Evolutionary conservation across 257 asterid species (phyloP), one percentile per base, ranked within the genome.

Genomic region (Scutellaria baicalensis): DNA sequence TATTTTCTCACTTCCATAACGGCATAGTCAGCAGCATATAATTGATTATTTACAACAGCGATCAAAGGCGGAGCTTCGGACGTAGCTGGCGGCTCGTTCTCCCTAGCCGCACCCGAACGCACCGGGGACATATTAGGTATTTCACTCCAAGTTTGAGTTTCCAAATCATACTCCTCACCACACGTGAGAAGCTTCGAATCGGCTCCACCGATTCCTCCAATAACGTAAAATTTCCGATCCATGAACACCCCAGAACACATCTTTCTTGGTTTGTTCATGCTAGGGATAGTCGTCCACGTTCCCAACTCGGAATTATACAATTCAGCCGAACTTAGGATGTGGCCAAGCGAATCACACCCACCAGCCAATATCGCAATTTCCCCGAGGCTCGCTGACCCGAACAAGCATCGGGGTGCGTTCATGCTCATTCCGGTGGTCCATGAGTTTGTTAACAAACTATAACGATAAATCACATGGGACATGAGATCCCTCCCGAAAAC

Each of bases 221-320:
- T 66, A 0, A 91, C 96, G 4, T 85, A 89, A 68, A 87, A 91
- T 8, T 86, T 88, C 16, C 85, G 79, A 1, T 91, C 88, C 88
- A 91, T 89, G 80, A 91, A 89, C 6, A 89, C 95, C 1, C 77
- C 96, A 0, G 99, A 93, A 62, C 99, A 93, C 97, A 91, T 91
- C 59, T 91, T 93, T 48, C 99, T 73, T 0, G 91, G 81, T 50
- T 84, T 86, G 3, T 81, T 85, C 99, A 93, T 93, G 70, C 77
- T 81, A 0, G 89, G 94, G 59, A 93, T 91, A 0, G 82, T 79
- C 9, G 6, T 75, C 97, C 97, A 93, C 0, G 78, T 74, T 3
- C 86, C 78, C 2, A 39, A 16, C 38, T 86, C 88, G 0, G 92
- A 84, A 47, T 80, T 74, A 48, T 86, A 86, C 3, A 84, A 75